Base-by-base conservation (phyloP, 2,329 filamentous ascomycete species). In the Penicillium capsulatum region DNA sequence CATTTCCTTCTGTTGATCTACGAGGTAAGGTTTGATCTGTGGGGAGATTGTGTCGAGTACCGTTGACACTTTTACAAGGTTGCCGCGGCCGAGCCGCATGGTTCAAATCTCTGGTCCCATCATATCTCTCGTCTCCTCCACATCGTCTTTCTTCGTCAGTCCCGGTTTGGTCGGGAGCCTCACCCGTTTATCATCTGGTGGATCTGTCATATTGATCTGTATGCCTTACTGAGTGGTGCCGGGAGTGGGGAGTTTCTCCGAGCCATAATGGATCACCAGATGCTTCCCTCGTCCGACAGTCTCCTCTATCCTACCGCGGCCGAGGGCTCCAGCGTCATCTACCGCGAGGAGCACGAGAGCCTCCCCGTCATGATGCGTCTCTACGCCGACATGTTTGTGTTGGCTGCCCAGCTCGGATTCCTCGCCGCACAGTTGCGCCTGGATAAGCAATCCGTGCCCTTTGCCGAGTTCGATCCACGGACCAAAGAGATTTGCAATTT, bases 1-100 rank as follows among this genome's bases (percentile, higher is more conserved):
- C 75, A 80, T 54, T 78, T 77, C 45, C 59, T 80, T 3, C 66
- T 80, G 6, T 66, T 79, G 20, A 59, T 79, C 14, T 79, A 79
- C 52, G 76, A 79, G 60, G 72, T 77, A 43, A 57, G 65, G 9
- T 22, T n/a, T n/a, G n/a, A n/a, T n/a, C n/a, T n/a, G n/a, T n/a
- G n/a, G n/a, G n/a, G n/a, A n/a, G n/a, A n/a, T n/a, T n/a, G n/a
- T n/a, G n/a, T n/a, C n/a, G n/a, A n/a, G n/a, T n/a, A n/a, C n/a
- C n/a, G n/a, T n/a, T n/a, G n/a, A n/a, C n/a, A n/a, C n/a, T n/a
- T n/a, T n/a, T 22, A 9, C 40, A 17, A 73, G 68, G 68, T 74
- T 44, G 67, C 69, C 15, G 68, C 67, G 15, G 67, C 68, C 5
- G 69, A 72, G 45, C 60, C 65, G 14, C 65, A 66, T 33, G 67